phyloP scores from a whole-genome alignment of 2,329 filamentous ascomycete genomes.

The Rhinocladiella similis region DNA sequence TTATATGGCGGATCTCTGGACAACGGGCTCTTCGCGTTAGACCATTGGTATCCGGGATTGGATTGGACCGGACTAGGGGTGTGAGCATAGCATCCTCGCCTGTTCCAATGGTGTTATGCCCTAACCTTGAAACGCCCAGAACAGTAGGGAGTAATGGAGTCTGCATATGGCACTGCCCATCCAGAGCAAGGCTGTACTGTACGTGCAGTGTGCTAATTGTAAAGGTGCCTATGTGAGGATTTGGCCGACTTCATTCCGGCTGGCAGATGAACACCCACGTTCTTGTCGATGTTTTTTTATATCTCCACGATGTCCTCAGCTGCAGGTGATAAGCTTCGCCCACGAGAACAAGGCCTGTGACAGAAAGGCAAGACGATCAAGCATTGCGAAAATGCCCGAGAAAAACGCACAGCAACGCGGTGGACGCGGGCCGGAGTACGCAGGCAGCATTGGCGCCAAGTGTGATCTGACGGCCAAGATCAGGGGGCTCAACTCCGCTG shows the following conservation, averaged over 20 bases:
- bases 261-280: too few species aligned
- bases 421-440: conserved; percentile 4
- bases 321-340: background rate
- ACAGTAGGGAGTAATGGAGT: background rate
- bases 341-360: background rate
- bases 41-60: background rate
- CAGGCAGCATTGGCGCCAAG: conserved; percentile 13
- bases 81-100: conserved; percentile 1
- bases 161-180: too few species aligned
- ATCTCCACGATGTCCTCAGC: background rate
- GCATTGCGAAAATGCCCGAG: background rate
- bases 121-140: conserved; percentile 11
- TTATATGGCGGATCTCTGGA: background rate
- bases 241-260: too few species aligned
- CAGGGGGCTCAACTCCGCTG: conserved; percentile 5
- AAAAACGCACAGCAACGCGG: conserved; percentile 2
- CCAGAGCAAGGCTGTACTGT: background rate
- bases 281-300: too few species aligned
- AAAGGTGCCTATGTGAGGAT: too few species aligned
- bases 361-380: conserved; percentile 3
- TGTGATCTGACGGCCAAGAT: conserved; percentile 19
- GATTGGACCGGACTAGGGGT: background rate
- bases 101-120: conserved; percentile 8
- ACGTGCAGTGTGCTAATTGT: background rate
- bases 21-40: background rate